Evolutionary conservation across 2,329 filamentous ascomycete species (phyloP), one percentile per base, ranked within the genome.

Genomic region (Pseudonectria foliicola): DNA sequence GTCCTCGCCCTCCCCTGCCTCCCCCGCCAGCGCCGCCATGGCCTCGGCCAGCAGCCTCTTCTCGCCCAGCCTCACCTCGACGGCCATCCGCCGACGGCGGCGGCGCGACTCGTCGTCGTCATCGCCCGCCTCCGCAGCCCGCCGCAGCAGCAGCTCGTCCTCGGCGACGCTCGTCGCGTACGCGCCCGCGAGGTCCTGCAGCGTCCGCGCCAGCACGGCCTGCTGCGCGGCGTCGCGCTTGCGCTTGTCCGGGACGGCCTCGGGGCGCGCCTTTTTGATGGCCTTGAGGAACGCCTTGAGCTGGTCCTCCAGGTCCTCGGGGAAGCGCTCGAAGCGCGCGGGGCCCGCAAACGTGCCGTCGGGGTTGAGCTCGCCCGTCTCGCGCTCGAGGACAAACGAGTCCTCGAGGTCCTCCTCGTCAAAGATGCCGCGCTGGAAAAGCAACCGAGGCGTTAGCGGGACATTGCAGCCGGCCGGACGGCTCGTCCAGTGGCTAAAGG

Each of bases 351-450:
- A 58, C 0, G 61, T 60, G 13, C 75, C 75, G 10, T 66, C 64
- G 0, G 66, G 50, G 40, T 71, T 66, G 1, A 73, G 70, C 21
- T 76, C 73, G 0, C 66, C 65, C 2, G 67, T 60, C 27, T 71
- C 66, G 16, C 72, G 65, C 45, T 80, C 75, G 12, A 86, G 67
- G 30, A 87, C 79, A 46, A 89, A 88, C 13, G 74, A 77, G 25
- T 89, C 82, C 34, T 92, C 86, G 3, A 85, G 59, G 8, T 87
- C 67, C 27, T 82, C 77, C 6, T 79, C 73, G 10, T 85, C 71
- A 18, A 85, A 42, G 3, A 61, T 46, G 10, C 61, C 56, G 14
- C 61, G 56, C 62, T 70, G n/a, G n/a, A n/a, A n/a, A n/a, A n/a
- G n/a, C n/a, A n/a, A n/a, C n/a, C n/a, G n/a, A n/a, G n/a, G n/a